phyloP scores from a whole-genome alignment of 2,329 filamentous ascomycete species.

The Xylariaceae sp. region DNA sequence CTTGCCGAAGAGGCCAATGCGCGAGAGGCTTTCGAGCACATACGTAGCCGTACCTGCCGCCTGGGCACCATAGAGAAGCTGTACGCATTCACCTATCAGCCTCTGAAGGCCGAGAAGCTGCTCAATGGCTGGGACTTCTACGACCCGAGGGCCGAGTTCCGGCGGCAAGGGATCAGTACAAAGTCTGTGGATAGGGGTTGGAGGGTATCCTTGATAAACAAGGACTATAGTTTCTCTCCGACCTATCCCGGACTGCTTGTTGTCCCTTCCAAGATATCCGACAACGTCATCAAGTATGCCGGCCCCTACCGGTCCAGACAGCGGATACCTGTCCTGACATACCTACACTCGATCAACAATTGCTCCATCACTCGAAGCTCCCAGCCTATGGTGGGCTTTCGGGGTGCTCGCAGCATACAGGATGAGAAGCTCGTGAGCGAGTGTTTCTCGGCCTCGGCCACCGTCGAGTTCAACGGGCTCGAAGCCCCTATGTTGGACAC shows the following conservation, averaged over 20 bases:
- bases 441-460: constrained; percentile 71
- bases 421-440: constrained; percentile 90
- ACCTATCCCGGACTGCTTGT: constrained; percentile 83
- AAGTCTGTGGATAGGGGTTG: constrained; percentile 74
- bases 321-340: constrained; percentile 82
- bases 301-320: constrained; percentile 80
- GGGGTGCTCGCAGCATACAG: constrained; percentile 84
- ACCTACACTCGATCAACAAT: constrained; percentile 94
- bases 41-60: constrained; percentile 73
- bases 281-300: constrained; percentile 92
- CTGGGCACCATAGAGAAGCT: constrained; percentile 79
- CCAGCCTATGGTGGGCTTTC: constrained; percentile 80
- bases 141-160: constrained; percentile 77
- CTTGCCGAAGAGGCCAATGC: constrained; percentile 68
- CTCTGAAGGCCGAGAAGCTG: constrained; percentile 63
- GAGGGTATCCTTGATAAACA: constrained; percentile 85
- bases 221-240: constrained; percentile 82
- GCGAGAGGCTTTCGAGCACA: constrained; percentile 79
- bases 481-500: constrained; percentile 23
- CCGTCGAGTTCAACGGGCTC: constrained; percentile 30
- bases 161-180: constrained; percentile 76
- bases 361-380: constrained; percentile 94
- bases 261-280: constrained; percentile 86
- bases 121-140: constrained; percentile 80
- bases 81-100: constrained; percentile 81